Base-by-base conservation (phyloP, 2,329 filamentous ascomycete genomes). In the Diaporthe ilicicola region DNA sequence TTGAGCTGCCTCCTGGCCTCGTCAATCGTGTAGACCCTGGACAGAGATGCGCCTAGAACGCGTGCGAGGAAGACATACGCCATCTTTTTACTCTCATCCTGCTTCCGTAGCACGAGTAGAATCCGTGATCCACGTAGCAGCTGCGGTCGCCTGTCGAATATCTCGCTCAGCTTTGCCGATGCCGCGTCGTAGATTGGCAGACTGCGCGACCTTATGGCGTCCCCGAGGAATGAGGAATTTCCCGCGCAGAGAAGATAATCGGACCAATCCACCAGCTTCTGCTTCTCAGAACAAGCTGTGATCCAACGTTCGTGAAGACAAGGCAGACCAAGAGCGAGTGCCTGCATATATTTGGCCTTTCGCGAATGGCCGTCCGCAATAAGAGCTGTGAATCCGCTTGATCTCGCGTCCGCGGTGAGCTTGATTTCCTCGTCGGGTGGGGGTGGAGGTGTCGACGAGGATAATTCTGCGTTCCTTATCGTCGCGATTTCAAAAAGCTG, bases 301-400 rank as follows among this genome's bases (percentile, higher is more conserved):
- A 97, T 84, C 95, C 96, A 99, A 68, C 91, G 91, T 7, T 90
- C 88, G 7, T 94, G 92, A 1, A 99, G 85, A 76, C 95, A 97
- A 0, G 96, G 96, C 0, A 99, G 82, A 0, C 94, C 94, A 0
- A 99, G 88, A 0, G 96, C 95, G 2, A 99, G 88, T 0, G 96
- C 96, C 82, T 98, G 95, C 86, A 98, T 93, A 80, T 96, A 98
- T 79, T 98, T 99, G 62, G 91, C 89, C 73, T 94, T 94, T 56
- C 95, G 90, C 8, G 93, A 96, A 79, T 97, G 93, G 5, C 90
- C 89, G 77, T 98, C 94, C 0, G 95, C 92, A 72, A 99, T 93
- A 17, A 98, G 84, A 4, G 94, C 95, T 0, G 93, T 90, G 77
- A 99, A 98, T 0, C 93, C 92, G 1, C 91, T 84, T 2, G 86